These are phyloP conservation scores for Leccinum ochraceum DNA, from an alignment of 768 basidiomycete species.

Conservation along the genomic window DNA sequence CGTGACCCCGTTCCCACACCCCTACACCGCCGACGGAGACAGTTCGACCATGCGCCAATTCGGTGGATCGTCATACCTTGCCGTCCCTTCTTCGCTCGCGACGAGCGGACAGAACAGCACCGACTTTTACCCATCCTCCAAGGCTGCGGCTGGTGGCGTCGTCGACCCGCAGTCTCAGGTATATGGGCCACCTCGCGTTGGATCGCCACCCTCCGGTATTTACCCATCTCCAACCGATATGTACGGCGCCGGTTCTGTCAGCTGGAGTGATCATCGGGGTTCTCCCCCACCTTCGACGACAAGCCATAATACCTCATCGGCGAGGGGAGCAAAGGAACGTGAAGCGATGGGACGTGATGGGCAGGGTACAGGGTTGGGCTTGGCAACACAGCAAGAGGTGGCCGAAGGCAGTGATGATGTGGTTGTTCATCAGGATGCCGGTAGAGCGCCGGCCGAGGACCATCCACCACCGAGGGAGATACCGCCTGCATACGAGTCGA, in stretches of 20 bases:
- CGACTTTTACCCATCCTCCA: slow-evolving; percentile 11
- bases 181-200: slow-evolving; percentile 5
- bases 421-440: slow-evolving; percentile 31
- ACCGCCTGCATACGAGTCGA: slow-evolving; percentile 32
- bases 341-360: slow-evolving; percentile 24
- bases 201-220: slow-evolving; percentile 1
- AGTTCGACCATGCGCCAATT: slow-evolving; percentile 28
- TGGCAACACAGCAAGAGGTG: slow-evolving; percentile 25
- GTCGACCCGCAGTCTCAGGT: slow-evolving; percentile 12
- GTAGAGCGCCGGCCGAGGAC: slow-evolving; percentile 24
- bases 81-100: slow-evolving; percentile 4
- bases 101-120: slow-evolving; percentile 5
- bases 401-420: slow-evolving; percentile 24
- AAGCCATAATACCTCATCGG: slow-evolving; percentile 15
- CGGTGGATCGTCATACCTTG: slow-evolving; percentile 11
- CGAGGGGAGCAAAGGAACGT: slow-evolving; percentile 23
- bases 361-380: slow-evolving; percentile 15
- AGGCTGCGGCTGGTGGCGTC: not conserved
- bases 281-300: slow-evolving; percentile 29
- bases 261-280: slow-evolving; percentile 21
- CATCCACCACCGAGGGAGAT: slow-evolving; percentile 25
- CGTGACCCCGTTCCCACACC: slow-evolving; percentile 25
- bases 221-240: slow-evolving; percentile 8
- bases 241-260: slow-evolving; percentile 16
- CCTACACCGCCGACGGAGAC: slow-evolving; percentile 4